These are phyloP conservation scores for Cyclotella cryptica DNA, from an alignment of 108 stramenopile species.

Conservation along the genomic window DNA sequence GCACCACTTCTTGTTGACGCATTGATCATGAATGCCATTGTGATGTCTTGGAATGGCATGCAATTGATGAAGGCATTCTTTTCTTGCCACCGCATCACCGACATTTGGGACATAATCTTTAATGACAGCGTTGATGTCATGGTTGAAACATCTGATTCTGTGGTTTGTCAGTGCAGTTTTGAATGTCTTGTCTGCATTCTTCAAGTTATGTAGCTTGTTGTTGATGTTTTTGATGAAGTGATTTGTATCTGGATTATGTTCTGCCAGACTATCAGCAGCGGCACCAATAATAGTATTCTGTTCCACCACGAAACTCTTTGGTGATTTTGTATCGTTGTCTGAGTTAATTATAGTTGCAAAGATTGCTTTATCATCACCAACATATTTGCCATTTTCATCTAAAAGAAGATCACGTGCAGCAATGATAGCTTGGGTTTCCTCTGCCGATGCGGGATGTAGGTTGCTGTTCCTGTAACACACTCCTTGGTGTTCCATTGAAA, in stretches of 20 bases:
- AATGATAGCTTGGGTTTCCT: not conserved
- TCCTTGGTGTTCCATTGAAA: not conserved
- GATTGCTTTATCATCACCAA: not conserved
- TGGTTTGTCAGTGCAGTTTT: not conserved
- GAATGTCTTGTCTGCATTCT: not conserved
- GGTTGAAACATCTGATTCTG: not conserved
- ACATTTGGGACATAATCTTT: not conserved
- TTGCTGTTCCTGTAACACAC: constrained; percentile 1
- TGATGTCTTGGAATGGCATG: not conserved
- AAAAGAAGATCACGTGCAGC: not conserved
- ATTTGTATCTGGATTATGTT: not conserved
- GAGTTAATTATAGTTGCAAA: not conserved
- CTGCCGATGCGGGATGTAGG: not conserved
- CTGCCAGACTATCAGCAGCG: not conserved
- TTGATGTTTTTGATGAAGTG: not conserved
- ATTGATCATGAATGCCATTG: not conserved
- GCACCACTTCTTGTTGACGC: not conserved
- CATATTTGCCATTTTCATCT: not conserved
- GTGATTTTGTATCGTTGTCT: not conserved
- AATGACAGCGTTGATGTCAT: not conserved
- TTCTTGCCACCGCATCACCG: not conserved
- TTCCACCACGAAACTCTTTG: not conserved
- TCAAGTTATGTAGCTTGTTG: not conserved
- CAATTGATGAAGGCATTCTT: not conserved
- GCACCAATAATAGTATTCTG: not conserved